Evolutionary conservation across 2,329 filamentous ascomycete genomes (phyloP).

Genomic region (Penicillium sp.): DNA sequence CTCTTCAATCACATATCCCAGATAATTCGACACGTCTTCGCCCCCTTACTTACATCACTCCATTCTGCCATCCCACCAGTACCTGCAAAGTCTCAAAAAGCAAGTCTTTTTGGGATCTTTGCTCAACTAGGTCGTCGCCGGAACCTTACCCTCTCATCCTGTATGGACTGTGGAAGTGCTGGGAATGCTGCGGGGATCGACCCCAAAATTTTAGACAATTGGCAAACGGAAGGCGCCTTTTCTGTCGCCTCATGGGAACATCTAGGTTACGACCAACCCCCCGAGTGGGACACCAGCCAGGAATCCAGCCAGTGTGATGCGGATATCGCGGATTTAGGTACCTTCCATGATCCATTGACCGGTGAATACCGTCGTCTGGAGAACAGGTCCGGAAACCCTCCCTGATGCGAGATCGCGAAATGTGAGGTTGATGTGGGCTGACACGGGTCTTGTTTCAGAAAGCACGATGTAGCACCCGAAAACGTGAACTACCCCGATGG

Average conservation of each 20-base stretch:
- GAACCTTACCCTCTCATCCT: slow-evolving; percentile 19
- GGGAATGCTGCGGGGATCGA: slow-evolving; percentile 41
- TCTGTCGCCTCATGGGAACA: slow-evolving; percentile 39
- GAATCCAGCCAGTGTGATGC: slow-evolving; percentile 39
- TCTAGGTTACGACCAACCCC: slow-evolving; percentile 34
- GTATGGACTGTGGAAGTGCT: slow-evolving; percentile 41
- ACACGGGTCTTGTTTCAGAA: slow-evolving; percentile 26
- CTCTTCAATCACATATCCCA: background rate
- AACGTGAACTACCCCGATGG: slow-evolving; percentile 33
- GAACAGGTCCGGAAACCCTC: slow-evolving; percentile 27
- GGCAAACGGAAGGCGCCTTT: slow-evolving; percentile 38
- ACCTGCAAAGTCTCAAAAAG: slow-evolving; percentile 22
- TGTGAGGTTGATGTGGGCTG: background rate
- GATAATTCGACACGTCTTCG: background rate
- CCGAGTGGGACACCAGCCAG: slow-evolving; percentile 41
- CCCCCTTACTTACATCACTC: background rate
- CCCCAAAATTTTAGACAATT: slow-evolving; percentile 43
- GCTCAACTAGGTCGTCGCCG: slow-evolving; percentile 18
- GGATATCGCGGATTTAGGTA: slow-evolving; percentile 35
- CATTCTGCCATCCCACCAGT: background rate
- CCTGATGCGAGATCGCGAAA: background rate
- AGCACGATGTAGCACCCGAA: slow-evolving; percentile 32
- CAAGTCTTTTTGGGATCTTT: slow-evolving; percentile 25
- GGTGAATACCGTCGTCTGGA: slow-evolving; percentile 25
- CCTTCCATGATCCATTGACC: slow-evolving; percentile 31